Conservation (phyloP, 2,329 filamentous ascomycete genomes). For the Trichophyton mentagrophytes region DNA sequence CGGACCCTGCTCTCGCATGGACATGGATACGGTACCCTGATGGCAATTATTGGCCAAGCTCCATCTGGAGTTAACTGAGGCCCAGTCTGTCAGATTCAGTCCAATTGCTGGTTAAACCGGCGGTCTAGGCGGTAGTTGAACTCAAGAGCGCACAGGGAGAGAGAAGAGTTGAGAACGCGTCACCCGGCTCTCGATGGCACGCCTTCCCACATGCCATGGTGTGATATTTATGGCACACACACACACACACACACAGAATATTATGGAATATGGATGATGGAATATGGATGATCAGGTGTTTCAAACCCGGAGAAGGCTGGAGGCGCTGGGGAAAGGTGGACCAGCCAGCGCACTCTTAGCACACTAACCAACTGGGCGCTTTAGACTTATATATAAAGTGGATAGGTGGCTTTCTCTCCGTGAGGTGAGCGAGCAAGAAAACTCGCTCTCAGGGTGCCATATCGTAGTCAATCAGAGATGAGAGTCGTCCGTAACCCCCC, state of each 20-base stretch:
- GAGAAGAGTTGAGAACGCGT: background rate
- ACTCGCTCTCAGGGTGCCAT: background rate
- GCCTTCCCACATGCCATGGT: background rate
- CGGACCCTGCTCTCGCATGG: background rate
- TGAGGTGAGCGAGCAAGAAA: background rate
- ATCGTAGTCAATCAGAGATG: no score
- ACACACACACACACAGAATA: no score
- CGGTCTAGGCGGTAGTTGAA: background rate
- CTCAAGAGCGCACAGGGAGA: background rate
- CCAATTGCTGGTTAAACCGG: background rate
- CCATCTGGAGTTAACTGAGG: background rate
- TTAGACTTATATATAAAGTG: background rate
- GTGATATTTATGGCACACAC: background rate
- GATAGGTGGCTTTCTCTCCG: background rate
- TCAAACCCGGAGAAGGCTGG: background rate
- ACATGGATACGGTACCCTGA: background rate
- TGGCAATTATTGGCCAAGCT: background rate
- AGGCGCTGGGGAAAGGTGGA: background rate
- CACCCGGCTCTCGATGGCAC: background rate
- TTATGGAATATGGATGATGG: background rate
- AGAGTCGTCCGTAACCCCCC: background rate
- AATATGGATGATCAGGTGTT: background rate
- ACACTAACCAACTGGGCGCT: background rate
- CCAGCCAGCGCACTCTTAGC: no score
- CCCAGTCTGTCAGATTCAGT: background rate